Base-by-base conservation (phyloP, 768 basidiomycete genomes). In the Lentinula detonsa region DNA sequence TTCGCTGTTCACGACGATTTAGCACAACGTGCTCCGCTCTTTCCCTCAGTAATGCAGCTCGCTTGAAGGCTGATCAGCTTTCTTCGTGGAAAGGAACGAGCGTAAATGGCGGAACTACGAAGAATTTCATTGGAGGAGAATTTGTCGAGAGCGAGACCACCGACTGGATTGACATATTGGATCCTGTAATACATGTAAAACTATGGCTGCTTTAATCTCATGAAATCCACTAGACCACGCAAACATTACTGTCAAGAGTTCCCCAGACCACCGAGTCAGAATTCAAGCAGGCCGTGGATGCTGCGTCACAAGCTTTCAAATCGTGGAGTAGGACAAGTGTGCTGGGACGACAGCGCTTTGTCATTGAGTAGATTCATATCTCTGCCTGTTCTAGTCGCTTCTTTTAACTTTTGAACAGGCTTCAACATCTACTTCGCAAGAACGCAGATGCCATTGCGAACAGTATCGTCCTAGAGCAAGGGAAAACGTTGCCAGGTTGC, bases 391-490 rank as follows among this genome's bases (percentile, higher is more conserved):
- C 31, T 45, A 50, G 60, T 60, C 11, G 67, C 40, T 39, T 8
- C 60, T 31, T 59, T 18, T 7, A 5, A 23, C 48, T 11, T 16
- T 50, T 39, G 31, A 31, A 11, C 9, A 98, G 95, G 66, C 81
- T 98, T 34, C 96, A 98, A 70, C 82, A 86, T 61, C 81, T 93
- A 33, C 85, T 99, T 60, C 88, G 95, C 49, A 79, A 91, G 70
- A 86, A 98, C 71, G 82, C 88, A 7, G 93, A 93, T 67, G 88
- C 87, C 54, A 81, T 99, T 59, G 95, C 95, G 0, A 81, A 78
- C 46, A 93, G 88, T 66, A 98, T 98, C 59, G 93, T 95, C 28
- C 75, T 98, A 21, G 95, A 98, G 71, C 96, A 98, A 74, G 96
- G 96, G 15, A 98, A 98, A 77, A 99, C 96, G 0, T 74, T 91